Evolutionary conservation across 441 rosid genomes (phyloP), one percentile per base, ranked within the genome.

Genomic region (Gossypium trilobum): DNA sequence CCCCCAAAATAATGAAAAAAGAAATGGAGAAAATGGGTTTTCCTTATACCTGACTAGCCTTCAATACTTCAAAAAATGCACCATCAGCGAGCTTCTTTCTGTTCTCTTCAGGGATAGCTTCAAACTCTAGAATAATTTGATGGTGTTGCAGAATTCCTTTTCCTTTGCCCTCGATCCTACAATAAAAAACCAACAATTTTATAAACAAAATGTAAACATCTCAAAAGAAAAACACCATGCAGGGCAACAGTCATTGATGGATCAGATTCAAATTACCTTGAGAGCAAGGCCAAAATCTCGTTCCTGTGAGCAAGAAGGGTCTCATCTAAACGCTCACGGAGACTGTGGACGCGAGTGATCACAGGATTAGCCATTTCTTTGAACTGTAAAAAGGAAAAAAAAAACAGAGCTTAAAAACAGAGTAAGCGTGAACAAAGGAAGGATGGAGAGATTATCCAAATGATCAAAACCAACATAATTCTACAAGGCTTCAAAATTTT

Each of bases 261-360:
- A 67, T 73, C 70, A 2, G 16, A 17, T 5, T 19, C 13, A 22
- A 5, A 36, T 79, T 80, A 95, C 98, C 96, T 90, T 52, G 99
- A 75, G 67, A 95, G 89, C 68, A 95, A 85, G 70, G 97, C 91
- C 78, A 95, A 82, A 71, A 95, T 86, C 74, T 92, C 97, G 72
- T 95, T 92, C 70, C 91, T 90, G 74, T 91, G 85, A 74, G 80
- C 80, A 72, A 77, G 68, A n/a, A 95, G 95, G 31, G 95, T 92
- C 74, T 87, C 87, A 46, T 87, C 88, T 82, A 95, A 79, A 66
- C 99, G 99, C 80, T 92, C 97, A 67, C 96, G 91, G 69, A 91
- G 91, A 83, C 98, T 95, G 75, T 87, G 96, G 44, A 85, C 93
- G 58, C 98, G 90, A 71, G 99, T 90, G 54, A 95, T 73, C 57